These are phyloP conservation scores for Podospora pseudocomata DNA, from an alignment of 495 filamentous ascomycete genomes.

Conservation along the genomic window DNA sequence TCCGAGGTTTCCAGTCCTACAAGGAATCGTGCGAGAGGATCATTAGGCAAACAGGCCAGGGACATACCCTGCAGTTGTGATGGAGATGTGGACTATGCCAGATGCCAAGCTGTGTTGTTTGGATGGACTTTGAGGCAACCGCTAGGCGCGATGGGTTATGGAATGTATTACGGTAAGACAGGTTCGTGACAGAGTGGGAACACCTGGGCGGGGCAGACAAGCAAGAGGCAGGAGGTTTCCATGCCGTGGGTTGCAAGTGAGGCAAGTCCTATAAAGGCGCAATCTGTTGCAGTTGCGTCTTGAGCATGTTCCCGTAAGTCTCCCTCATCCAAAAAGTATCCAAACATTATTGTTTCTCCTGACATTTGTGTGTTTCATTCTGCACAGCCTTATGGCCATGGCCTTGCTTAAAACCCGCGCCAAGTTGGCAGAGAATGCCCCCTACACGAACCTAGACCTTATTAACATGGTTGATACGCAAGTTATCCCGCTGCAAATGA, in stretches of 20 bases:
- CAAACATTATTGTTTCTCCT: neutral
- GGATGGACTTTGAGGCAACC: neutral
- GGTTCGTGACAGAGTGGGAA: neutral
- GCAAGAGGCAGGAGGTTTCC: neutral
- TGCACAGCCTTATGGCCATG: neutral
- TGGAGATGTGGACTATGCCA: neutral
- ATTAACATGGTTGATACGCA: conserved; percentile 1
- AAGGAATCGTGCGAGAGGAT: neutral
- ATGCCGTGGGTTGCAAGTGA: neutral
- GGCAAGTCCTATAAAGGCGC: neutral
- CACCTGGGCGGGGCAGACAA: neutral
- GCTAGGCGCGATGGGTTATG: neutral
- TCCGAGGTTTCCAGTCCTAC: neutral
- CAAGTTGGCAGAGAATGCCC: neutral
- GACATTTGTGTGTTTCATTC: neutral
- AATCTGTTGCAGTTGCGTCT: neutral
- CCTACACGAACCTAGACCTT: neutral
- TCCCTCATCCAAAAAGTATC: neutral
- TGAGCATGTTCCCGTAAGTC: neutral
- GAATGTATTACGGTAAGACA: neutral
- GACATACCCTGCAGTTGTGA: neutral
- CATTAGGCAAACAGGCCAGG: neutral
- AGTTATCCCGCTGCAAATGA: neutral
- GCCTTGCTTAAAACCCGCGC: neutral
- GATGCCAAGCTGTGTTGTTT: neutral